Percentiles rank a stretch among this genome's conserved stretches.
phyloP scores from a whole-genome alignment of 768 basidiomycete genomes.

The Gymnopilus junonius region DNA sequence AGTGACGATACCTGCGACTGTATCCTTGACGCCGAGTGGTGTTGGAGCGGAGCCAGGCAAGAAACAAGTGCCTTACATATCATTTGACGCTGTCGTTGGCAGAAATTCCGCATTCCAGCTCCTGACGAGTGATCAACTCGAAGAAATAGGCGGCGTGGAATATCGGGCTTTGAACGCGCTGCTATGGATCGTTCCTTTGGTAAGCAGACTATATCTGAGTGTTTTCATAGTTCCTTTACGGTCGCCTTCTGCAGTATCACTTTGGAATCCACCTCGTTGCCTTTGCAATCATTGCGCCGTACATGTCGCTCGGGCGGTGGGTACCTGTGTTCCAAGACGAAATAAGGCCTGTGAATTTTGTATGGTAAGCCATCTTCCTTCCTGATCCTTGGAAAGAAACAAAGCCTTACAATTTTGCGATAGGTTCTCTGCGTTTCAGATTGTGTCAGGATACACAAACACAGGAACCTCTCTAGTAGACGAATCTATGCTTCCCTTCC shows the following conservation, averaged over 20 bases:
- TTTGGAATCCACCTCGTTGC: conserved; percentile 67
- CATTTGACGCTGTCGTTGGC: conserved; percentile 85
- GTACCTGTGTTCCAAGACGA: conserved; percentile 57
- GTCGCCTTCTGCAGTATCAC: conserved; percentile 65
- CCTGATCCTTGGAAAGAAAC: not conserved
- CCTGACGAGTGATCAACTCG: conserved; percentile 80
- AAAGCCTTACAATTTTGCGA: not conserved
- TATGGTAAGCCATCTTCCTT: conserved; percentile 58
- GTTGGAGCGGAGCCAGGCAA: conserved; percentile 44
- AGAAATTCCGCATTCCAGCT: conserved; percentile 75
- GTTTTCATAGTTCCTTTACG: not conserved
- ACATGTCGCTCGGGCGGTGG: conserved; percentile 70
- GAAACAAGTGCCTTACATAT: conserved; percentile 75
- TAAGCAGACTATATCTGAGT: conserved; percentile 40
- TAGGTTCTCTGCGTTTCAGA: conserved; percentile 88
- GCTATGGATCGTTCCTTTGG: conserved; percentile 78
- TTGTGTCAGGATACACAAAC: conserved; percentile 87
- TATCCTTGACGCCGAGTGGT: conserved; percentile 54
- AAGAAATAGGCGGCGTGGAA: conserved; percentile 94
- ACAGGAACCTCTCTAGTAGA: conserved; percentile 89
- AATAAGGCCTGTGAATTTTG: conserved; percentile 54
- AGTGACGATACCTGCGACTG: conserved; percentile 75
- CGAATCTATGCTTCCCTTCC: conserved; percentile 91
- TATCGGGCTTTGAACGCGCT: conserved; percentile 83
- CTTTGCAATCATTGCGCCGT: conserved; percentile 81